phyloP scores from a whole-genome alignment of 2,329 filamentous ascomycete genomes.

The Biscogniauxia sp. region DNA sequence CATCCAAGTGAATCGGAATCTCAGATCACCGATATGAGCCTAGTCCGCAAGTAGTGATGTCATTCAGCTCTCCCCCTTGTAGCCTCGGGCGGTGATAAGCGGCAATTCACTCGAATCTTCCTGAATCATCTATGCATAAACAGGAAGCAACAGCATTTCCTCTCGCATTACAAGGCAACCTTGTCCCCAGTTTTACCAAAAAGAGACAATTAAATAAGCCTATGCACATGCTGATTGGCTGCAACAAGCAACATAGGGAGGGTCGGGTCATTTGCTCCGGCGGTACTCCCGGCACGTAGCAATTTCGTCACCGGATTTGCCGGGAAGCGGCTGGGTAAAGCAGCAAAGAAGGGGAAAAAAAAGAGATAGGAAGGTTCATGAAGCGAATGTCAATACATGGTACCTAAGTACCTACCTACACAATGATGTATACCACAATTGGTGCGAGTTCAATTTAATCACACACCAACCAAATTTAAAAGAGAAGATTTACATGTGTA shows the following conservation, averaged over 20 bases:
- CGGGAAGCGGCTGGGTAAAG: not conserved
- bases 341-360: no score
- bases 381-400: no score
- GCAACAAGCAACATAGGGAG: not conserved
- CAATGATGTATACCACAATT: no score
- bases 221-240: conserved; percentile 10
- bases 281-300: conserved; percentile 3
- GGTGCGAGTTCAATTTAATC: no score
- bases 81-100: not conserved
- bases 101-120: not conserved
- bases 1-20: conserved; percentile 28
- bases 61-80: not conserved
- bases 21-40: conserved; percentile 12
- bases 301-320: conserved; percentile 14
- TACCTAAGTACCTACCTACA: no score
- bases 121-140: not conserved
- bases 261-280: conserved; percentile 17
- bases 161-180: not conserved
- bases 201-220: conserved; percentile 6
- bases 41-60: not conserved
- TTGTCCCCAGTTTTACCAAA: conserved; percentile 9
- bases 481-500: no score
- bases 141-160: not conserved
- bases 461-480: no score
- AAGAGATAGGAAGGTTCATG: not conserved